Evolutionary conservation across 495 filamentous ascomycete genomes (phyloP).

Genomic region (Penicillium manginii): DNA sequence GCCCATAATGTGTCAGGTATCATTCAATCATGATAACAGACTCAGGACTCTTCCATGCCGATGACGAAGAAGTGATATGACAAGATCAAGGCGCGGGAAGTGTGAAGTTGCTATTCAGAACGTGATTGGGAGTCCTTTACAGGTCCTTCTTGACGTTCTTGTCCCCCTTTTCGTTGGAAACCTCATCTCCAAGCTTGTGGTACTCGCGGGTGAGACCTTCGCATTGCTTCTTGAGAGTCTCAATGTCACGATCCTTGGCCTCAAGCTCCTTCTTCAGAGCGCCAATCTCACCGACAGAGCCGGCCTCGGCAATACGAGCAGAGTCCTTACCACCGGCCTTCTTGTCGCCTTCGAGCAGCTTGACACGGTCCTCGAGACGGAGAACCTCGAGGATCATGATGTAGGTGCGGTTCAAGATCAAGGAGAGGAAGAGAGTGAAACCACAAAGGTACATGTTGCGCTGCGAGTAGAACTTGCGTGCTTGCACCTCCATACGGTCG

Average conservation of each 20-base stretch:
- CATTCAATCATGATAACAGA: background rate
- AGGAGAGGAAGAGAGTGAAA: conserved; percentile 97
- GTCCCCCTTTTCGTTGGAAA: conserved; percentile 59
- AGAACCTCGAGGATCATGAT: conserved; percentile 94
- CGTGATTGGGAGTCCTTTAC: conserved; percentile 41
- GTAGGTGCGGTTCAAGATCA: conserved; percentile 99
- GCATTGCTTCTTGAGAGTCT: conserved; percentile 83
- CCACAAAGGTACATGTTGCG: conserved; percentile 99
- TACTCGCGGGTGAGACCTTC: conserved; percentile 81
- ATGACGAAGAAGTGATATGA: background rate
- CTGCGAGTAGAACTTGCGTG: conserved; percentile 99
- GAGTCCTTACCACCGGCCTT: conserved; percentile 72
- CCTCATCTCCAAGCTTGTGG: conserved; percentile 75
- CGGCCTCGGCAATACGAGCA: conserved; percentile 63
- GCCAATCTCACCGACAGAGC: conserved; percentile 75
- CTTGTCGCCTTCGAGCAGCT: conserved; percentile 79
- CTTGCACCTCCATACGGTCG: conserved; percentile 97
- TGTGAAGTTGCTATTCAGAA: background rate
- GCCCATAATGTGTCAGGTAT: conserved; percentile 2
- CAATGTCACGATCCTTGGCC: conserved; percentile 72
- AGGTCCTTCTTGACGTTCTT: conserved; percentile 68
- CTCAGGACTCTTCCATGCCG: background rate
- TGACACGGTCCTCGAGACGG: conserved; percentile 90
- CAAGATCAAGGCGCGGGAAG: background rate
- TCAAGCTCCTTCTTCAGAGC: conserved; percentile 71